Evolutionary conservation across 148 eudicot genomes (phyloP).

Genomic region (Fagopyrum esculentum): DNA sequence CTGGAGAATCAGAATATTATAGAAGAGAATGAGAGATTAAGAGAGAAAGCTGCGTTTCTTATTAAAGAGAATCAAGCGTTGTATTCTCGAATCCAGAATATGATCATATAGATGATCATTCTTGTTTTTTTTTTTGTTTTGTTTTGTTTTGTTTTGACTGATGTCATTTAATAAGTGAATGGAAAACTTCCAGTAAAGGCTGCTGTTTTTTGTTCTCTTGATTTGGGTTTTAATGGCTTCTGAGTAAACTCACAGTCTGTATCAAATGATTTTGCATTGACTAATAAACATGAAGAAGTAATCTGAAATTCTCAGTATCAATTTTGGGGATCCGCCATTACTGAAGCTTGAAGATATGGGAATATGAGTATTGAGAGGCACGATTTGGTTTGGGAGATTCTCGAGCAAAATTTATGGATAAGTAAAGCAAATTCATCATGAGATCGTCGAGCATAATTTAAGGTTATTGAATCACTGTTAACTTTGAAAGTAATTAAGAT

Average conservation of each 20-base stretch:
- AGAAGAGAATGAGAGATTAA: conserved; percentile 47
- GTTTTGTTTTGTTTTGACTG: not conserved
- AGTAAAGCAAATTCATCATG: not conserved
- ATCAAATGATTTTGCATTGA: not conserved
- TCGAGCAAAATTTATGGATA: not conserved
- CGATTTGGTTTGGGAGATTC: not conserved
- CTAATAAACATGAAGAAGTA: not conserved
- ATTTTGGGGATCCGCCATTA: not conserved
- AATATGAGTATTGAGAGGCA: not conserved
- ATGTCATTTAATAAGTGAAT: not conserved
- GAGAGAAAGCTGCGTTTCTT: conserved; percentile 38
- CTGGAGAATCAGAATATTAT: conserved; percentile 39
- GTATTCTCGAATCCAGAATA: conserved; percentile 31
- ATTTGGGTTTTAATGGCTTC: not conserved
- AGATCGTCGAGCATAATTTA: not conserved
- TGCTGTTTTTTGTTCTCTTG: not conserved
- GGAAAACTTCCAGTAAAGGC: not conserved
- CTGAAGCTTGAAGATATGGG: not conserved
- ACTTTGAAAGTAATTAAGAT: not conserved
- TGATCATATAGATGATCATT: not conserved
- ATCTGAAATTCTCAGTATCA: not conserved
- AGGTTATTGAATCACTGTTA: not conserved
- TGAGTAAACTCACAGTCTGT: not conserved
- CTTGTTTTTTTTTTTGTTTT: not conserved
- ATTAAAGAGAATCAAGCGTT: conserved; percentile 42